Evolutionary conservation across 352 stramenopile species (phyloP).

Genomic region (Pythium aquatile): DNA sequence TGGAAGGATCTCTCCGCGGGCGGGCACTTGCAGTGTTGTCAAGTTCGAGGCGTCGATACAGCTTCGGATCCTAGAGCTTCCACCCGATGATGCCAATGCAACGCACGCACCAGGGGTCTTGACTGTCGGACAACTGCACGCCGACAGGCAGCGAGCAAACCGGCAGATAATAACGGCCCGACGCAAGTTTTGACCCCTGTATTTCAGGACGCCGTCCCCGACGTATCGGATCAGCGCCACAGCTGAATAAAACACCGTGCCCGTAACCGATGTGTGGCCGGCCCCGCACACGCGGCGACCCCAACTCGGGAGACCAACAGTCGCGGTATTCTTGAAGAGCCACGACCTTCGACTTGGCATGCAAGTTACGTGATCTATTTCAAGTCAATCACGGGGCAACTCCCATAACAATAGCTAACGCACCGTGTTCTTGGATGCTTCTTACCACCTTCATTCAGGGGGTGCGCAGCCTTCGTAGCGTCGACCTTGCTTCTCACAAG

Average conservation of each 20-base stretch:
- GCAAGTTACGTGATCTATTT: background rate
- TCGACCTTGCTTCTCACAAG: background rate
- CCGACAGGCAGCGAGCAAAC: background rate
- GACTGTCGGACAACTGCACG: background rate
- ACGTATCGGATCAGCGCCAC: background rate
- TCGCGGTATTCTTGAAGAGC: slow-evolving; percentile 1
- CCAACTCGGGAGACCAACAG: background rate
- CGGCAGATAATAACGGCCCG: slow-evolving; percentile 5
- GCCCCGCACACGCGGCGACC: background rate
- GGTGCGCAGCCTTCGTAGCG: background rate
- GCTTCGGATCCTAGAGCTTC: background rate
- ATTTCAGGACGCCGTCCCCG: background rate
- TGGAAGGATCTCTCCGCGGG: background rate
- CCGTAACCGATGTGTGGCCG: background rate
- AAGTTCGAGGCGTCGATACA: background rate
- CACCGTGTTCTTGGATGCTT: background rate
- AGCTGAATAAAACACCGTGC: background rate
- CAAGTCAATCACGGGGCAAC: background rate
- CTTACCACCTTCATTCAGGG: background rate
- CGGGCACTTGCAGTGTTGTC: background rate
- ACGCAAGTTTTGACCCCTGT: background rate
- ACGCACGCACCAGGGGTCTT: background rate
- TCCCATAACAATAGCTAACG: background rate
- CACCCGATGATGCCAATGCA: background rate
- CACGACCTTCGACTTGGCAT: background rate